Conservation (phyloP, 2,329 filamentous ascomycete species). For the Clarireedia paspali region DNA sequence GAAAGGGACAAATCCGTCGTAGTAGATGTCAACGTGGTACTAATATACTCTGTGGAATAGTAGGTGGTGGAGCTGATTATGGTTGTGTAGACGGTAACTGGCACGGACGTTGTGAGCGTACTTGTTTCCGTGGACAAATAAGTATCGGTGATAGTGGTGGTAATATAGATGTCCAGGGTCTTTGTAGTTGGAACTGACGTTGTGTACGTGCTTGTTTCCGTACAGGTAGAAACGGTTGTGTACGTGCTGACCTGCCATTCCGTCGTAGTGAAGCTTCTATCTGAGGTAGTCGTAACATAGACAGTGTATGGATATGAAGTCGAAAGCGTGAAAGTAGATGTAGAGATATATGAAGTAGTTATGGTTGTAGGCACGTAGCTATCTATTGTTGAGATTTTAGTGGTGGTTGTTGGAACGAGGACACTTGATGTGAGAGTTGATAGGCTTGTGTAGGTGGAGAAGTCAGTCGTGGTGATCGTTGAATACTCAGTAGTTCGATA, state of each 20-base stretch:
- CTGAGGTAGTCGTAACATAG: too few species aligned
- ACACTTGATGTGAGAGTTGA: background rate
- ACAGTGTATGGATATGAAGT: conserved; percentile 9
- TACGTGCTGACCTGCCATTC: conserved; percentile 14
- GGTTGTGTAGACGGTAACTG: background rate
- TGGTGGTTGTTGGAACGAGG: background rate
- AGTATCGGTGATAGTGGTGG: conserved; percentile 2
- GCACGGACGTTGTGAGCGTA: background rate
- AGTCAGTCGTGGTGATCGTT: background rate
- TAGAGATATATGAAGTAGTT: background rate
- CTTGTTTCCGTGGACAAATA: background rate
- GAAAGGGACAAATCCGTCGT: background rate
- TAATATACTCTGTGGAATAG: conserved; percentile 1
- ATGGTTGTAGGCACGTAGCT: background rate
- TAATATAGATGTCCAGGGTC: background rate
- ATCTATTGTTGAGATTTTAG: background rate
- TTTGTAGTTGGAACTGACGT: background rate
- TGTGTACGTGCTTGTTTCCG: background rate
- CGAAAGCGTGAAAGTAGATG: background rate
- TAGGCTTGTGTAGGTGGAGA: background rate
- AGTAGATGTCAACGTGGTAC: background rate
- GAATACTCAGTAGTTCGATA: background rate
- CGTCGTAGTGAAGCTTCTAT: conserved; percentile 3
- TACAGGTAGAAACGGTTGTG: conserved; percentile 11
- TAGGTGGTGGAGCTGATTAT: conserved; percentile 2